These are phyloP conservation scores for Plectosphaerella sp. DNA, from an alignment of 2,329 filamentous ascomycete genomes.

Conservation along the genomic window DNA sequence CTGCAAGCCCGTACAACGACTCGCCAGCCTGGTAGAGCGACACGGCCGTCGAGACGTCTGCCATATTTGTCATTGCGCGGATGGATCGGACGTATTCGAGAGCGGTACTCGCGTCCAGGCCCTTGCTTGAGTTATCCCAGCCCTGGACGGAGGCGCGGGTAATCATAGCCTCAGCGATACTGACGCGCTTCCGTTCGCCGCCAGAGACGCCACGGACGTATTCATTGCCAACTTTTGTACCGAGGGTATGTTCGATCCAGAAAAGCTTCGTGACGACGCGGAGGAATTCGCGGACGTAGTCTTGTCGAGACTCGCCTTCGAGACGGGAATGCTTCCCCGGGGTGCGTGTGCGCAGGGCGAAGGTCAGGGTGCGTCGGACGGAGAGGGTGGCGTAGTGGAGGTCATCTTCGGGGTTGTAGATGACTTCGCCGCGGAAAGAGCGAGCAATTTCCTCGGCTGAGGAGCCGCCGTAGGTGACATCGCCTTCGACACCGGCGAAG, in stretches of 20 bases:
- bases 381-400: slow-evolving; percentile 65
- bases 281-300: slow-evolving; percentile 49
- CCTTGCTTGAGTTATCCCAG: slow-evolving; percentile 68
- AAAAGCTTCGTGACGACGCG: slow-evolving; percentile 65
- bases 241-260: slow-evolving; percentile 62
- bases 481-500: slow-evolving; percentile 60
- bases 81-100: slow-evolving; percentile 62
- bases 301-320: slow-evolving; percentile 54
- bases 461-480: slow-evolving; percentile 57
- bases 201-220: slow-evolving; percentile 58
- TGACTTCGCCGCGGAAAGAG: slow-evolving; percentile 55
- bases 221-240: slow-evolving; percentile 66
- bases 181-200: slow-evolving; percentile 69
- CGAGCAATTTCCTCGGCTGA: slow-evolving; percentile 40
- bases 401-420: slow-evolving; percentile 67
- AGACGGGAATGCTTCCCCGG: slow-evolving; percentile 41
- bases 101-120: slow-evolving; percentile 62
- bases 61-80: slow-evolving; percentile 62
- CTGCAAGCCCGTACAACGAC: slow-evolving; percentile 50
- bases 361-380: slow-evolving; percentile 62
- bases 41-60: slow-evolving; percentile 53
- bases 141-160: slow-evolving; percentile 59
- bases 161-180: slow-evolving; percentile 67
- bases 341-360: slow-evolving; percentile 62
- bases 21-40: slow-evolving; percentile 63